phyloP scores from a whole-genome alignment of 257 asterid genomes.

The Forsythia viridissima region DNA sequence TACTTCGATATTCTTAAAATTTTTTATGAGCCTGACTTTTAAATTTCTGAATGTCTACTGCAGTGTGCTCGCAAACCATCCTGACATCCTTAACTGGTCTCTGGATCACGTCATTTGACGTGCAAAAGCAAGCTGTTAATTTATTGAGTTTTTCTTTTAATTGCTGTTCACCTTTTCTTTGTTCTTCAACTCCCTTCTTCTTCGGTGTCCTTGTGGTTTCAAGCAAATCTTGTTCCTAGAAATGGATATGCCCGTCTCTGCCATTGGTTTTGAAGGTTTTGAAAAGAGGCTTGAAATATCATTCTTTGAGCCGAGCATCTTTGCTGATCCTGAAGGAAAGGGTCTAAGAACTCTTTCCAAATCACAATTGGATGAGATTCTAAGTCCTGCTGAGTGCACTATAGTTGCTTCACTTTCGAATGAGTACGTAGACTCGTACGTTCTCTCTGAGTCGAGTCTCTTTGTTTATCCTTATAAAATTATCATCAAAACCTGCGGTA shows the following conservation, averaged over 20 bases:
- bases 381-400: conserved; percentile 43
- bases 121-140: conserved; percentile 1
- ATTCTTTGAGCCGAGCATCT: conserved; percentile 36
- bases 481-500: conserved; percentile 47
- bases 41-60: conserved; percentile 3
- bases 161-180: conserved; percentile 21
- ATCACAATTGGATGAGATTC: conserved; percentile 39
- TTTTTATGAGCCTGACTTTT: neutral
- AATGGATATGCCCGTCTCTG: conserved; percentile 33
- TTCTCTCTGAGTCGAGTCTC: conserved; percentile 47
- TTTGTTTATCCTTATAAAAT: conserved; percentile 40
- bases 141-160: neutral
- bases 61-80: conserved; percentile 43
- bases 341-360: conserved; percentile 37
- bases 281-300: conserved; percentile 46
- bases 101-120: conserved; percentile 11
- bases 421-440: conserved; percentile 39
- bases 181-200: conserved; percentile 14
- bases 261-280: conserved; percentile 44
- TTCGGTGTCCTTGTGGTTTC: neutral
- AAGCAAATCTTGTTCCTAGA: conserved; percentile 11
- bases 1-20: neutral
- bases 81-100: conserved; percentile 28
- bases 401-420: conserved; percentile 39
- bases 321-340: conserved; percentile 38